Conservation (phyloP, 345 rosid species). For the Eucalyptus fibrosa region DNA sequence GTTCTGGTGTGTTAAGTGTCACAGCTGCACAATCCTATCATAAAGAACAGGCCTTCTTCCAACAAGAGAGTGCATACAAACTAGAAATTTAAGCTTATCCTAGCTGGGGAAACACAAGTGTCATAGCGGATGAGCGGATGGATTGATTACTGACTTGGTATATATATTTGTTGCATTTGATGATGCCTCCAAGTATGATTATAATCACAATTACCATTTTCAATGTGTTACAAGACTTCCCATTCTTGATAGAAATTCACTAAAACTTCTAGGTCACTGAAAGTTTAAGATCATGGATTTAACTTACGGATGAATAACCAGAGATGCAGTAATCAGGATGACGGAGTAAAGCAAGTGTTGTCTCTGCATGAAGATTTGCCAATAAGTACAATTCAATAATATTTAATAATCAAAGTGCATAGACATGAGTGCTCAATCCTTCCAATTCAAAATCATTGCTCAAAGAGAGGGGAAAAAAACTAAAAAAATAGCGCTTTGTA, state of each 20-base stretch:
- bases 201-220: background rate
- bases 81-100: background rate
- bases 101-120: background rate
- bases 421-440: background rate
- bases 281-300: background rate
- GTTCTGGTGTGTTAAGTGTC: background rate
- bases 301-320: slow-evolving; percentile 81
- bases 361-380: slow-evolving; percentile 39
- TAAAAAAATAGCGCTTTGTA: background rate
- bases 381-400: background rate
- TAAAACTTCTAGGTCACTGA: background rate
- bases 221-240: background rate
- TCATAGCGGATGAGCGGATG: background rate
- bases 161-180: background rate
- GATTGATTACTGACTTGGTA: background rate
- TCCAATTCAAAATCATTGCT: background rate
- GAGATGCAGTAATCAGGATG: slow-evolving; percentile 97
- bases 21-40: background rate
- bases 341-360: slow-evolving; percentile 77
- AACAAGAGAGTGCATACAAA: background rate
- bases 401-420: background rate
- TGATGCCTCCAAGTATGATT: background rate
- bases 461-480: background rate
- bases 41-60: background rate
- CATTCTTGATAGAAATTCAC: background rate